Evolutionary conservation across 495 filamentous ascomycete genomes (phyloP).

Genomic region (Penicillium verhagenii): DNA sequence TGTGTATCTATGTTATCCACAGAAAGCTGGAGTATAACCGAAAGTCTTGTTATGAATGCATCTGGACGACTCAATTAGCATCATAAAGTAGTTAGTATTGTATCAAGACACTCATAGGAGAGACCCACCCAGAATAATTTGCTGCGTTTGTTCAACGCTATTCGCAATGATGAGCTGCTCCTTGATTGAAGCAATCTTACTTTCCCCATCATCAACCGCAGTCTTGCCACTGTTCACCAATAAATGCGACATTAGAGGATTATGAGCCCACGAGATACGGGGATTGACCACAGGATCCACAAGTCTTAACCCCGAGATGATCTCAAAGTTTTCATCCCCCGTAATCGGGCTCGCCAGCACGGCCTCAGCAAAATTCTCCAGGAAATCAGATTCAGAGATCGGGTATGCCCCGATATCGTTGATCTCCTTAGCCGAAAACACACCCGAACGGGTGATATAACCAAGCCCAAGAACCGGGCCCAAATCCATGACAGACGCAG

Average conservation of each 20-base stretch:
- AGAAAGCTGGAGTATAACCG: background rate
- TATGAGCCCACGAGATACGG: background rate
- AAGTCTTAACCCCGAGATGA: background rate
- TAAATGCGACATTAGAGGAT: background rate
- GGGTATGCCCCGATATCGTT: background rate
- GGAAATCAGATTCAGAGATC: background rate
- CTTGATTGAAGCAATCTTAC: background rate
- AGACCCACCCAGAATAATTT: background rate
- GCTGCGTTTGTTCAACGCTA: background rate
- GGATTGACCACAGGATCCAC: background rate
- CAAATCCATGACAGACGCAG: conserved; percentile 16
- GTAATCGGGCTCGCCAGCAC: background rate
- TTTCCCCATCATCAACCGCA: background rate
- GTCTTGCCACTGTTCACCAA: background rate
- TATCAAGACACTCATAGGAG: background rate
- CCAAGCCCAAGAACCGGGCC: conserved; percentile 6
- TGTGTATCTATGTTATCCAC: background rate
- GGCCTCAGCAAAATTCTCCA: background rate
- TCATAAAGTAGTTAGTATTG: background rate
- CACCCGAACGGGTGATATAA: background rate
- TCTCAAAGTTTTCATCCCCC: background rate
- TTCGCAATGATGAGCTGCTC: background rate
- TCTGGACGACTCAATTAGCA: background rate
- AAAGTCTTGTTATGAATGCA: background rate
- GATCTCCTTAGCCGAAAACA: background rate